phyloP scores from a whole-genome alignment of 2,329 filamentous ascomycete genomes.

The Mariannaea sp. region DNA sequence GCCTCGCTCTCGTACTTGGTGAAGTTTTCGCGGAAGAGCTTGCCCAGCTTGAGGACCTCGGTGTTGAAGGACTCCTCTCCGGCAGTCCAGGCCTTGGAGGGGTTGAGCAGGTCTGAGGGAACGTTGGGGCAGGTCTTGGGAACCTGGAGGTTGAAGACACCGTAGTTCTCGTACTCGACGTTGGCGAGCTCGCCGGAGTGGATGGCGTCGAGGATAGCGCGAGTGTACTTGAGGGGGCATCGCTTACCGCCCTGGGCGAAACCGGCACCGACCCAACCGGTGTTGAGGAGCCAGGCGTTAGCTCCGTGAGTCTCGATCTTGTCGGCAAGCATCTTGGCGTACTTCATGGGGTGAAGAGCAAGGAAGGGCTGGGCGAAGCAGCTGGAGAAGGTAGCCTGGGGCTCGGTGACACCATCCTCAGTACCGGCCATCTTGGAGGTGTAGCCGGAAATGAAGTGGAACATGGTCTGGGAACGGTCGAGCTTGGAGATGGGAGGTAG shows the following conservation, averaged over 20 bases:
- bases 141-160: slow-evolving; percentile 95
- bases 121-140: slow-evolving; percentile 90
- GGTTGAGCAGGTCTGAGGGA: slow-evolving; percentile 91
- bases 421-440: slow-evolving; percentile 99
- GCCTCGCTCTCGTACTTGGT: slow-evolving; percentile 90
- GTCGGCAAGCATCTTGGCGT: slow-evolving; percentile 96
- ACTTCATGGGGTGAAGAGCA: slow-evolving; percentile 98
- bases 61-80: slow-evolving; percentile 79
- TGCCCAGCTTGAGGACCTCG: slow-evolving; percentile 89
- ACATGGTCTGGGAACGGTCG: slow-evolving; percentile 94
- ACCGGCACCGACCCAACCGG: slow-evolving; percentile 93
- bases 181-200: slow-evolving; percentile 96
- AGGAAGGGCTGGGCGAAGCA: slow-evolving; percentile 99
- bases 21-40: slow-evolving; percentile 95
- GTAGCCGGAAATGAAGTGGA: slow-evolving; percentile 99
- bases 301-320: slow-evolving; percentile 96
- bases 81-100: slow-evolving; percentile 87
- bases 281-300: slow-evolving; percentile 98
- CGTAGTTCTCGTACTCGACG: slow-evolving; percentile 91
- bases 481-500: slow-evolving; percentile 98
- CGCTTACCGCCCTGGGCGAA: slow-evolving; percentile 91
- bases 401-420: slow-evolving; percentile 94
- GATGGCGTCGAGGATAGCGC: slow-evolving; percentile 96
- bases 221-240: slow-evolving; percentile 98
- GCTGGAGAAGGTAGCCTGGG: slow-evolving; percentile 97